Conservation (phyloP, 2,329 filamentous ascomycete species). For the Neonectria neomacrospora region DNA sequence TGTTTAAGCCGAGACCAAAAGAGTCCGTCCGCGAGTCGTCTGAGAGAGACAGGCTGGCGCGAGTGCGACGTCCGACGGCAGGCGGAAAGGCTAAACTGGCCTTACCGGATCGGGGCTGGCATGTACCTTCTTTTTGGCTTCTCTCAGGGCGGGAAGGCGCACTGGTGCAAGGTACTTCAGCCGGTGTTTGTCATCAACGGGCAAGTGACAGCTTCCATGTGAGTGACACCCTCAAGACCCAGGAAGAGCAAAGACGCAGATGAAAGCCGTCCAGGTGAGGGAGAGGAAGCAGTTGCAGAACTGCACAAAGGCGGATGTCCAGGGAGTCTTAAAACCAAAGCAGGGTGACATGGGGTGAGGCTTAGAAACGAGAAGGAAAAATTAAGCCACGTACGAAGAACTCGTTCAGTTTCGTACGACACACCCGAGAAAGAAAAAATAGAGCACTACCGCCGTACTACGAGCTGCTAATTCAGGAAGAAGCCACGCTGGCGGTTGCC, state of each 20-base stretch:
- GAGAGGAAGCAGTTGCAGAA: not conserved
- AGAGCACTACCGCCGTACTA: not conserved
- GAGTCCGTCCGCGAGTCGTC: not conserved
- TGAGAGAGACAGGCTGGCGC: not conserved
- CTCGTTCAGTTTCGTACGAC: slow-evolving; percentile 4
- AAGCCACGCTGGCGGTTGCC: slow-evolving; percentile 43
- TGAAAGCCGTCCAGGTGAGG: not conserved
- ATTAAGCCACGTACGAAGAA: slow-evolving; percentile 27
- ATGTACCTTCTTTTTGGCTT: slow-evolving; percentile 12
- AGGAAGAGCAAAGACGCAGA: not conserved
- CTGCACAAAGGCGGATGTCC: not conserved
- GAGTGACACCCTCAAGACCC: not conserved
- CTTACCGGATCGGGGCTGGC: slow-evolving; percentile 23
- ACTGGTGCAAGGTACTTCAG: slow-evolving; percentile 8
- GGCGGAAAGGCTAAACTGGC: slow-evolving; percentile 20
- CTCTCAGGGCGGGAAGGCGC: not conserved
- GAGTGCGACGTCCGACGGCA: slow-evolving; percentile 1
- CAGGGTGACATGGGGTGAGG: slow-evolving; percentile 2
- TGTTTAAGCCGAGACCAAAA: slow-evolving; percentile 10
- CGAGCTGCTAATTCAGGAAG: slow-evolving; percentile 24
- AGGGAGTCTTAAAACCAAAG: slow-evolving; percentile 2
- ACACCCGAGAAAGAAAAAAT: not conserved
- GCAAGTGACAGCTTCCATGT: not conserved
- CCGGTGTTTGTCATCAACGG: slow-evolving; percentile 14
- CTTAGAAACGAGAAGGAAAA: slow-evolving; percentile 15